These are phyloP conservation scores for Metschnikowia arizonensis DNA, from an alignment of 805 yeast species.

Conservation along the genomic window DNA sequence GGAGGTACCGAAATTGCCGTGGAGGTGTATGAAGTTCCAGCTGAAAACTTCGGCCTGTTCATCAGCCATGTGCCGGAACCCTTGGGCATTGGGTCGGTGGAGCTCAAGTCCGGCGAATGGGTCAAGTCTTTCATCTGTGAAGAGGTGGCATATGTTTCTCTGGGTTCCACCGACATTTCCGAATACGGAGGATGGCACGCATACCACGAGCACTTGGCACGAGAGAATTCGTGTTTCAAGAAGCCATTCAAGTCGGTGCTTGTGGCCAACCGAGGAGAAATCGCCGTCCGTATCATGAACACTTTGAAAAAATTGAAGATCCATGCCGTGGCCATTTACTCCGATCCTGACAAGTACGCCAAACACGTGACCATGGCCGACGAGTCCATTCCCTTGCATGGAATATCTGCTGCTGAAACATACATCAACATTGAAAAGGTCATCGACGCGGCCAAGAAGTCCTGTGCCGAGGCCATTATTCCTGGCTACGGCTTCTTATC, in stretches of 20 bases:
- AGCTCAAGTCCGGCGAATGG: slow-evolving; percentile 73
- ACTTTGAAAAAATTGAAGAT: slow-evolving; percentile 80
- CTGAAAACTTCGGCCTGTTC: slow-evolving; percentile 73
- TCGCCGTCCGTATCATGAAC: slow-evolving; percentile 89
- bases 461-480: slow-evolving; percentile 90
- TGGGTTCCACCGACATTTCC: slow-evolving; percentile 80
- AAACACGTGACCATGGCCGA: slow-evolving; percentile 85
- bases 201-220: slow-evolving; percentile 43
- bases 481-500: slow-evolving; percentile 98
- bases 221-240: slow-evolving; percentile 23
- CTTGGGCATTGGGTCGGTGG: slow-evolving; percentile 90
- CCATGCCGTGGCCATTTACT: slow-evolving; percentile 79
- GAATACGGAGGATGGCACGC: slow-evolving; percentile 82
- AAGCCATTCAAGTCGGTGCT: slow-evolving; percentile 80
- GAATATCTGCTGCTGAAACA: slow-evolving; percentile 85
- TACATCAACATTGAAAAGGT: slow-evolving; percentile 84
- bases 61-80: slow-evolving; percentile 91
- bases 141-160: slow-evolving; percentile 71
- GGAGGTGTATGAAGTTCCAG: slow-evolving; percentile 83
- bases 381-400: slow-evolving; percentile 71
- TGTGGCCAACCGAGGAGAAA: slow-evolving; percentile 96
- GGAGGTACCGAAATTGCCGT: slow-evolving; percentile 67
- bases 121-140: slow-evolving; percentile 95
- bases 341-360: slow-evolving; percentile 86
- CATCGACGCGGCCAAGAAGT: slow-evolving; percentile 73